phyloP scores from a whole-genome alignment of 2,329 filamentous ascomycete species.

The Monilinia vaccinii-corymbosi region DNA sequence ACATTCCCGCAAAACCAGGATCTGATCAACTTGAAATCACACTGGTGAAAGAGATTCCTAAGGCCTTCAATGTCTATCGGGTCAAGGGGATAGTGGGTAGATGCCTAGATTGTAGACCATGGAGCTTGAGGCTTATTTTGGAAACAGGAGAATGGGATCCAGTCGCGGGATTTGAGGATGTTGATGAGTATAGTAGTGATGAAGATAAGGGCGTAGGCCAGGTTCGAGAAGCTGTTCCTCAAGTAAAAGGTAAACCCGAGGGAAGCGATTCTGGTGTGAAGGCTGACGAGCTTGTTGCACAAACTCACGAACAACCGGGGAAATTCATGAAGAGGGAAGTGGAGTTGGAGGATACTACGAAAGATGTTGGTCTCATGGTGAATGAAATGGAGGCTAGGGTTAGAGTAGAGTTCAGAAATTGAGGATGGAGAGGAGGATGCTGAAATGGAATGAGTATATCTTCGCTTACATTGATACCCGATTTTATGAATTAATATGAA shows the following conservation, averaged over 20 bases:
- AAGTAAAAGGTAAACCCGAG: background rate
- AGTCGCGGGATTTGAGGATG: conserved; percentile 52
- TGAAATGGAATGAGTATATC: conserved; percentile 8
- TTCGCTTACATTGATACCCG: background rate
- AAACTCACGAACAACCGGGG: conserved; percentile 17
- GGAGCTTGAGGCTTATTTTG: conserved; percentile 63
- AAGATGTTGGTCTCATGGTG: conserved; percentile 74
- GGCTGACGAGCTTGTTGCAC: background rate
- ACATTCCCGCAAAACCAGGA: conserved; percentile 17
- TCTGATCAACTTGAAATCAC: conserved; percentile 15
- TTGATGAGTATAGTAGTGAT: conserved; percentile 44
- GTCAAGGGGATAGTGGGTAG: conserved; percentile 70
- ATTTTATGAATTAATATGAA: background rate
- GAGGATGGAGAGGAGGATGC: background rate
- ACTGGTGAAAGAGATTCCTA: conserved; percentile 48
- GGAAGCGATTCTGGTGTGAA: background rate
- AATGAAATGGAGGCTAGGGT: conserved; percentile 64
- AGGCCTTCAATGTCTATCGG: conserved; percentile 69
- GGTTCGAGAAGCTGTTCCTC: conserved; percentile 10
- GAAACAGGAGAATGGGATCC: conserved; percentile 90
- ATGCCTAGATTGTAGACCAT: conserved; percentile 56
- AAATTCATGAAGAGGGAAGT: conserved; percentile 71
- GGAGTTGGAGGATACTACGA: conserved; percentile 69
- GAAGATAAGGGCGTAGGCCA: conserved; percentile 38
- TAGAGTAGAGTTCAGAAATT: conserved; percentile 47